A percentile compares a stretch with the other conserved stretches of the same genome.
Evolutionary conservation across 768 basidiomycete genomes (phyloP).

Genomic region (Mycena maculata): DNA sequence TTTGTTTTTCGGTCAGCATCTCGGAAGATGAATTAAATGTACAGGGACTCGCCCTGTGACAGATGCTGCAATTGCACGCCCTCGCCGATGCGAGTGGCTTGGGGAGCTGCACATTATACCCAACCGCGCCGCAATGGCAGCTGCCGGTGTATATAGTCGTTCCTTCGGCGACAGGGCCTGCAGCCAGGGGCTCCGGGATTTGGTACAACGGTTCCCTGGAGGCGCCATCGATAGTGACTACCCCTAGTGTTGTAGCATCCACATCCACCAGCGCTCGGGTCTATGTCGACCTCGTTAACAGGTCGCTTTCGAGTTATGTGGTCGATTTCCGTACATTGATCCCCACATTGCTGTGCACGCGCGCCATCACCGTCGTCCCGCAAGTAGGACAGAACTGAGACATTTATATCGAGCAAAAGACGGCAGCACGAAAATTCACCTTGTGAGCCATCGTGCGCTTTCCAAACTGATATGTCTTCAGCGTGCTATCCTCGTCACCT

Average conservation of each 20-base stretch:
- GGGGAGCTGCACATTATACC: conserved; percentile 5
- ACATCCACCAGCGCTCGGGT: conserved; percentile 11
- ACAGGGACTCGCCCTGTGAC: conserved; percentile 11
- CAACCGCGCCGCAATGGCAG: conserved; percentile 33
- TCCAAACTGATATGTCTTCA: conserved; percentile 25
- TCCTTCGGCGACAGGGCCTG: neutral
- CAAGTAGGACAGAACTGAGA: conserved; percentile 26
- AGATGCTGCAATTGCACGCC: conserved; percentile 32
- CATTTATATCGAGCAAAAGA: too few relatives aligned
- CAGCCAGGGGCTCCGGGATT: conserved; percentile 6
- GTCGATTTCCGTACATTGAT: conserved; percentile 11
- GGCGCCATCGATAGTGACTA: neutral
- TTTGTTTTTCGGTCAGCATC: neutral
- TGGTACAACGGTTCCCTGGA: neutral
- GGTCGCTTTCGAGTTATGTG: too few relatives aligned
- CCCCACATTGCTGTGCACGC: neutral
- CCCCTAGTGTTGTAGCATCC: neutral
- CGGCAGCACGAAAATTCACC: neutral
- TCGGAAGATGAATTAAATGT: neutral
- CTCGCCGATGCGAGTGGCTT: neutral
- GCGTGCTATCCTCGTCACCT: conserved; percentile 22
- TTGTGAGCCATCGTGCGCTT: conserved; percentile 20
- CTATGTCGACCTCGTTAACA: neutral
- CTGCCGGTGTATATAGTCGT: conserved; percentile 19
- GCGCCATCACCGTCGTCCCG: conserved; percentile 21